Evolutionary conservation across 2,329 filamentous ascomycete genomes (phyloP).

Genomic region (Onygenales sp.): DNA sequence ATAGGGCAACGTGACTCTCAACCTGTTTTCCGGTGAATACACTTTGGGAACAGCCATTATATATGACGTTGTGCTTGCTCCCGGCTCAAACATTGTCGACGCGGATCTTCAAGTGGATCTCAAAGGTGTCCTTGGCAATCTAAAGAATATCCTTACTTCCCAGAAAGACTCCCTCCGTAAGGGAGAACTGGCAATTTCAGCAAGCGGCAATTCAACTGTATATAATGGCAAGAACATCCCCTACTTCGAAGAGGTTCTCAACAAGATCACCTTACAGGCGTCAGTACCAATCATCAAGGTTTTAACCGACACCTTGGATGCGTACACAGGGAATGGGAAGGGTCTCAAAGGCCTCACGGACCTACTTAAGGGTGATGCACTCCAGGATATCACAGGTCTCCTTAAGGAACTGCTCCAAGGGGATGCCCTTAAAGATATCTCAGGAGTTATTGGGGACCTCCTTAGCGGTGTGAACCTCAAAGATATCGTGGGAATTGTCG

Average conservation of each 20-base stretch:
- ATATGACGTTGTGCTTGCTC: slow-evolving; percentile 31
- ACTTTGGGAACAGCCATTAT: slow-evolving; percentile 32
- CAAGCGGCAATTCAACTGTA: slow-evolving; percentile 33
- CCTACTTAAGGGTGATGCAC: background rate
- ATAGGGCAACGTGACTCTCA: slow-evolving; percentile 38
- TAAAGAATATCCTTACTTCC: slow-evolving; percentile 29
- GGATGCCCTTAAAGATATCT: too few relatives aligned
- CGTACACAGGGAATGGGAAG: background rate
- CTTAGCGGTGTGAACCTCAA: too few relatives aligned
- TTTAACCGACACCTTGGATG: slow-evolving; percentile 19
- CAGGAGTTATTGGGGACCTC: too few relatives aligned
- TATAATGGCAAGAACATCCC: slow-evolving; percentile 35
- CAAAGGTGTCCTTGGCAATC: slow-evolving; percentile 33
- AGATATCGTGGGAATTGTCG: background rate
- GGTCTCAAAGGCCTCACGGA: background rate
- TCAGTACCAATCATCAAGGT: slow-evolving; percentile 31
- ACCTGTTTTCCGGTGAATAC: slow-evolving; percentile 33
- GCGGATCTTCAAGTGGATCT: slow-evolving; percentile 37
- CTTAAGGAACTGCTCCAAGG: too few relatives aligned
- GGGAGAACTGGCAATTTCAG: slow-evolving; percentile 34
- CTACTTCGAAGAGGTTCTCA: slow-evolving; percentile 38
- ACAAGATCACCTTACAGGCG: slow-evolving; percentile 28
- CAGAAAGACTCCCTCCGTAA: slow-evolving; percentile 28
- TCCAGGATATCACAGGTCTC: too few relatives aligned
- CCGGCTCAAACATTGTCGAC: slow-evolving; percentile 34